Percentiles rank a stretch among this genome's conserved stretches.
Conservation (phyloP, 2,329 filamentous ascomycete species). For the Diaporthe vaccinii region DNA sequence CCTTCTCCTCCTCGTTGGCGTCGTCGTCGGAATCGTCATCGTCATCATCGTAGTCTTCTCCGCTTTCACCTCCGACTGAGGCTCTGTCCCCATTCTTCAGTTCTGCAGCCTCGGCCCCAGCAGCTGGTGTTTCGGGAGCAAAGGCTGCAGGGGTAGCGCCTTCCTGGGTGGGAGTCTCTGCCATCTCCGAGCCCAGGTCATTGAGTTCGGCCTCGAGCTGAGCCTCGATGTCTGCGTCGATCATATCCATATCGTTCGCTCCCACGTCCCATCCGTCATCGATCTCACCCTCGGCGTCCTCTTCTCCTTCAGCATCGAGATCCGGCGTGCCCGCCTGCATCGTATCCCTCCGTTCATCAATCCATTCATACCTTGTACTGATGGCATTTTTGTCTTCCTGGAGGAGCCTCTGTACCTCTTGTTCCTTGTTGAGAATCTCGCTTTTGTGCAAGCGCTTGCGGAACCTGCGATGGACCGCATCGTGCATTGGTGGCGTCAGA, state of each 20-base stretch:
- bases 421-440: slow-evolving; percentile 87
- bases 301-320: slow-evolving; percentile 64
- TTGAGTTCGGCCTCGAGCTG: slow-evolving; percentile 49
- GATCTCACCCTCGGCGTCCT: slow-evolving; percentile 54
- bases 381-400: slow-evolving; percentile 74
- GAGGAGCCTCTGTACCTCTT: slow-evolving; percentile 81
- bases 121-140: slow-evolving; percentile 54
- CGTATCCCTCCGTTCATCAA: slow-evolving; percentile 63
- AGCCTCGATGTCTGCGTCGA: slow-evolving; percentile 53
- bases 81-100: slow-evolving; percentile 60
- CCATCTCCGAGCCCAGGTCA: slow-evolving; percentile 61
- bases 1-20: slow-evolving; percentile 66
- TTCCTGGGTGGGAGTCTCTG: slow-evolving; percentile 67
- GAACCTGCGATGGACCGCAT: slow-evolving; percentile 85
- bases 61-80: slow-evolving; percentile 54
- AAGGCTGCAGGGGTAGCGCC: slow-evolving; percentile 51
- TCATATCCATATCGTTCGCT: slow-evolving; percentile 47
- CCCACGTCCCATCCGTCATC: slow-evolving; percentile 45
- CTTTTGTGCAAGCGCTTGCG: slow-evolving; percentile 82
- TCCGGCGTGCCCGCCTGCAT: slow-evolving; percentile 40
- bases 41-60: slow-evolving; percentile 64
- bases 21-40: slow-evolving; percentile 68
- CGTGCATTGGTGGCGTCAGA: slow-evolving; percentile 88
- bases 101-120: slow-evolving; percentile 60
- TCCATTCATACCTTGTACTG: slow-evolving; percentile 74